Evolutionary conservation across 148 eudicot species (phyloP).

Genomic region (Talinum fruticosum): DNA sequence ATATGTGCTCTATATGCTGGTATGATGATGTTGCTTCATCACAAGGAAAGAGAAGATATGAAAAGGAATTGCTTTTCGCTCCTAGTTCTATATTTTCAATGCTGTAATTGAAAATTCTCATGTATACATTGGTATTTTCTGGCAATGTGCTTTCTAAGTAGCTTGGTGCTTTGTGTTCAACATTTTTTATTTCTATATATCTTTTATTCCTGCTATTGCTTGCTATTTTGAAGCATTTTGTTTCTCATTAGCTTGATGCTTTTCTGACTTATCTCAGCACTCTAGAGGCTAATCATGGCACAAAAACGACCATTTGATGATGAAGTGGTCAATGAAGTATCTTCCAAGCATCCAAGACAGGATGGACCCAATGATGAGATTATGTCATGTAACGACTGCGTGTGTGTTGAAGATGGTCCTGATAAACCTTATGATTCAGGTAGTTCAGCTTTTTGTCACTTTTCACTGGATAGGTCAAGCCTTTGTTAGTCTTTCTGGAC

Average conservation of each 20-base stretch:
- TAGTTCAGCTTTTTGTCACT: neutral
- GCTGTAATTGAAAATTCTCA: neutral
- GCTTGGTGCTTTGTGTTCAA: neutral
- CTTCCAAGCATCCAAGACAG: conserved; percentile 36
- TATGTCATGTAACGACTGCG: conserved; percentile 14
- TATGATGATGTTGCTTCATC: neutral
- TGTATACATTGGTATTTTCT: neutral
- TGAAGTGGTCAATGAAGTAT: conserved; percentile 31
- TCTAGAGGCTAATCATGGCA: conserved; percentile 27
- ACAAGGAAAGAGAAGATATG: too few relatives aligned
- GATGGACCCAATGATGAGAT: conserved; percentile 28
- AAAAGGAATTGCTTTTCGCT: neutral
- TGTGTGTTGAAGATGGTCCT: neutral
- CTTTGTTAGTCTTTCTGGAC: neutral
- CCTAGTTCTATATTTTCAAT: neutral
- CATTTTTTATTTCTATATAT: too few relatives aligned
- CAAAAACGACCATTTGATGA: conserved; percentile 36
- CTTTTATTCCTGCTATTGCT: neutral
- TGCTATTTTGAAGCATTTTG: neutral
- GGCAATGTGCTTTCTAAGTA: neutral
- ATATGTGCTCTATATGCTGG: neutral
- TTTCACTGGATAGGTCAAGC: neutral
- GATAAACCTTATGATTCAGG: conserved; percentile 21
- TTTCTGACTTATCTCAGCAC: neutral
- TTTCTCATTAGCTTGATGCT: neutral